Base-by-base conservation (phyloP, 352 stramenopile genomes). In the Vaucheria bursata region DNA sequence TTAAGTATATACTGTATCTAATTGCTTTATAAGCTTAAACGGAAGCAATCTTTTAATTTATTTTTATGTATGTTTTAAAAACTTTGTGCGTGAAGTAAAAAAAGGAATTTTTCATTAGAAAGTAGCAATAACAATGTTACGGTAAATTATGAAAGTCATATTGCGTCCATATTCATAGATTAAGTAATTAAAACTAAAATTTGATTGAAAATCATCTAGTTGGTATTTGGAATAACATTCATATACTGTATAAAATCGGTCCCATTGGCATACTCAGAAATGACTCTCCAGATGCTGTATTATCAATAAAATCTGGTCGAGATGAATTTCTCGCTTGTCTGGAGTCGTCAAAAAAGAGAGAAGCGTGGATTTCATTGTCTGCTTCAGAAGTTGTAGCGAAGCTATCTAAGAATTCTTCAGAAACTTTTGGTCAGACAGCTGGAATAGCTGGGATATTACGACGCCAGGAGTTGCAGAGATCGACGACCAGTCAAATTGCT, bases 401-500 rank as follows among this genome's bases (percentile, higher is more conserved):
- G 34, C 73, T 35, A 0, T 25, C 65, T 2, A 29, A 7, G 25
- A 40, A n/a, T 59, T 35, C 1, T 38, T 33, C 1, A 40, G 71
- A 36, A 38, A 70, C 37, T 50, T 71, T 45, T 68, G 52, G 38
- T 81, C 52, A 78, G 33, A 39, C 12, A 3, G 80, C 80, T 35
- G 80, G 80, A 34, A 76, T 85, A 25, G 80, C 75, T 29, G 80
- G 80, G 37, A 85, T 85, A 39, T 65, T 85, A 6, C 66, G 80
- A 6, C 25, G 70, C 31, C 80, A 85, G 33, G 76, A 85, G 37
- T 73, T 71, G 49, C 69, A 71, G 37, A 70, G 80, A 36, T 64
- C 79, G 2, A 69, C 80, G 75, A 64, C 89, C 37, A 39, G 88
- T 87, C 0, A 94, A 81, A 45, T 91, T 91, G 75, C 87, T 88